Base-by-base conservation (phyloP, 371 early-diverging fungal species). In the Zopfochytrium polystomum region DNA sequence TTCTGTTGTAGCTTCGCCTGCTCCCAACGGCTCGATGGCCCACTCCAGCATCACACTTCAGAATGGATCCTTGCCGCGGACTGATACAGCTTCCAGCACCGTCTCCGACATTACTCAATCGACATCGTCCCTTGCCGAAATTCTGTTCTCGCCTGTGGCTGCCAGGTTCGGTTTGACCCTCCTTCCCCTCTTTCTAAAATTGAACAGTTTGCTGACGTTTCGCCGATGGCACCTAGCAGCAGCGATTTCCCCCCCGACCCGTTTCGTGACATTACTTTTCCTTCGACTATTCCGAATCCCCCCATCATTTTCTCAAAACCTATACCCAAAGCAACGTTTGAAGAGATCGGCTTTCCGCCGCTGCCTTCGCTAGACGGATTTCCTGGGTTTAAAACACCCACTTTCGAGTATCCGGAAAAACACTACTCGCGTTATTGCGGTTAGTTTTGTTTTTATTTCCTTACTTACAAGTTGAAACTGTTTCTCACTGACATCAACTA, bases 381-480 rank as follows among this genome's bases (percentile, higher is more conserved):
- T 32, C 57, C 33, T 7, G 44, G 56, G 32, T 48, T 18, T 20
- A 38, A 52, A 54, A 26, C 38, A 29, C 34, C 57, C 2, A 22
- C 20, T 3, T 67, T 67, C 38, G 34, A 38, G 18, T 48, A 38
- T 23, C 66, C 58, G 33, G 68, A 60, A 48, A 26, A 6, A 20
- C 66, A 70, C 15, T 77, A 74, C 50, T 55, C 70, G 1, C 74
- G 72, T 6, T 71, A 69, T 55, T 51, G 68, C 35, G 76, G 73
- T 72, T 26, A 29, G 60, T 29, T 5, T 30, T 32, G 48, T 3
- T 30, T 18, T 45, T 52, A 6, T 33, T 13, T 7, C 9, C 18
- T 20, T 30, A 1, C 30, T 42, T 84, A 50, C 84, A 85, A 62
- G 78, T 86, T 52, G 79, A 79, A 50, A 76, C 84, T 68, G 67